Base-by-base conservation (phyloP, 257 asterid species). In the Solanum pennellii region DNA sequence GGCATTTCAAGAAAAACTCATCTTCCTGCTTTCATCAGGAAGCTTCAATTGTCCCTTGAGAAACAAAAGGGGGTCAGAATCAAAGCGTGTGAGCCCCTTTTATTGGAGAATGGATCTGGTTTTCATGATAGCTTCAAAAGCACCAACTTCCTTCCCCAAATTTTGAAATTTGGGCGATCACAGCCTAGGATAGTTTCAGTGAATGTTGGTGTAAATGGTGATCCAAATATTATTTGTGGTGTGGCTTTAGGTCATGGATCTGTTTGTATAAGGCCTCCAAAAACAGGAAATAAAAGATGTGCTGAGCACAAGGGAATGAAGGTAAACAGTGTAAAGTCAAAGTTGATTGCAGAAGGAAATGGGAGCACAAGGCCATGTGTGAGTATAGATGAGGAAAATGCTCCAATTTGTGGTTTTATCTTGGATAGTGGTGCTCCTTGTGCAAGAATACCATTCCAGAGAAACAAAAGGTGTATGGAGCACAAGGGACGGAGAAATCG, bases 251-350 rank as follows among this genome's bases (percentile, higher is more conserved):
- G 96, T 79, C 87, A 88, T 76, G 98, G 98, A 88, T 90, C 92
- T 16, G 84, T 94, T 82, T 97, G 99, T 89, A 93, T 89, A 21
- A 85, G 84, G 44, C 88, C 94, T 37, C 96, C 98, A 31, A 93
- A 90, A 68, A 87, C 88, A 90, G 97, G 98, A 86, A 93, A 96
- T 82, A 94, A 93, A 88, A 93, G 98, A 86, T 97, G 99, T 82
- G 87, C 89, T n/a, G 87, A 90, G 87, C 99, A 97, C 91, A 97
- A 94, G 92, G 99, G 99, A 69, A 93, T 92, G 98, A 94, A 91
- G 89, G 91, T 94, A 85, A 94, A 93, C 86, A 96, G 94, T 86
- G 45, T 56, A 47, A 86, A 33, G 69, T 42, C 91, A 7, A 88
- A 93, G 91, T 77, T 72, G 60, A 79, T 89, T 65, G 65, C 52